Evolutionary conservation across 2,329 filamentous ascomycete genomes (phyloP).

Genomic region (Penicillium aurantiogriseum): DNA sequence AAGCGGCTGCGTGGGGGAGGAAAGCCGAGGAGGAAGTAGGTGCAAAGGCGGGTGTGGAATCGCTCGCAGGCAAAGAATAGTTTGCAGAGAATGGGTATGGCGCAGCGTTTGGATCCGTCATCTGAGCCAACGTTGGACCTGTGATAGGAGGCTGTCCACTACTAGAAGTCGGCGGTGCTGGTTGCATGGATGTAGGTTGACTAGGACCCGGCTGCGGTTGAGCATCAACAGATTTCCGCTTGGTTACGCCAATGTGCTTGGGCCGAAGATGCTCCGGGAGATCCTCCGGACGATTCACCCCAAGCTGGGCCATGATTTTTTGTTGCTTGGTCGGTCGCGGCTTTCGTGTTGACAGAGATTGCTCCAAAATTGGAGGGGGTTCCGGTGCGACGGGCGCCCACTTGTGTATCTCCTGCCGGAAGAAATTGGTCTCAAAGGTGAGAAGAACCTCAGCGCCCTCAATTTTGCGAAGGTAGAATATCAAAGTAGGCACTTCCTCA

Average conservation of each 20-base stretch:
- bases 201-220: constrained; percentile 17
- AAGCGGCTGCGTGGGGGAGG: constrained; percentile 35
- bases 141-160: constrained; percentile 31
- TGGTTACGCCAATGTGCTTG: constrained; percentile 67
- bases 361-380: constrained; percentile 79
- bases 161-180: constrained; percentile 32
- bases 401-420: constrained; percentile 91
- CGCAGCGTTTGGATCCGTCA: constrained; percentile 30
- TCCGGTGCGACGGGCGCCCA: constrained; percentile 88
- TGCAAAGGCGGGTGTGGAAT: constrained; percentile 39
- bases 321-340: constrained; percentile 95
- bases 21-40: constrained; percentile 38
- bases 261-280: constrained; percentile 78
- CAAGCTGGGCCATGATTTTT: constrained; percentile 85
- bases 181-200: constrained; percentile 32
- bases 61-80: constrained; percentile 38
- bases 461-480: constrained; percentile 95
- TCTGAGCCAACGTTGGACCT: constrained; percentile 35
- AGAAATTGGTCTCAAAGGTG: constrained; percentile 93
- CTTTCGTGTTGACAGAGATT: constrained; percentile 89
- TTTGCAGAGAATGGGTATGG: constrained; percentile 42
- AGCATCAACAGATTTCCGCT: constrained; percentile 66
- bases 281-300: constrained; percentile 86
- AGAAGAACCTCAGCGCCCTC: constrained; percentile 94
- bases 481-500: constrained; percentile 82